A percentile compares a stretch with the other conserved stretches of the same genome.
Conservation (phyloP, 306 rosid genomes). For the Nissolia schottii region DNA sequence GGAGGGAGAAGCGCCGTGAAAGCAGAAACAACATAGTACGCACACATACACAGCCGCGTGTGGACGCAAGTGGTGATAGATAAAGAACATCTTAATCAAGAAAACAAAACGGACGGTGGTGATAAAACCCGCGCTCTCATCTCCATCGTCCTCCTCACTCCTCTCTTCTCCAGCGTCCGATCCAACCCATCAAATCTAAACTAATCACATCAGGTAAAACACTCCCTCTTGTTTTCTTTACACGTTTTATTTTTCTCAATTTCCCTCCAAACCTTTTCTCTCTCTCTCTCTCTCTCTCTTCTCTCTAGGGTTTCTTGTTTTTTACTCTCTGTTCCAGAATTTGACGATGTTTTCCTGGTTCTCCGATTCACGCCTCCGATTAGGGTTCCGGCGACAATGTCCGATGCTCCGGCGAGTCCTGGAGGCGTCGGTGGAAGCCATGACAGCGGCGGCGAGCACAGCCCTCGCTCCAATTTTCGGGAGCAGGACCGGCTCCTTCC, state of each 20-base stretch:
- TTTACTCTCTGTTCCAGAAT: conserved; percentile 7
- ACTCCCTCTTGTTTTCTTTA: background rate
- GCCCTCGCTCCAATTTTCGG: conserved; percentile 66
- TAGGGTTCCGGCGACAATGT: conserved; percentile 57
- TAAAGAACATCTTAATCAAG: no score
- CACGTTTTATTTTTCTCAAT: background rate
- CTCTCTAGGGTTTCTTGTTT: background rate
- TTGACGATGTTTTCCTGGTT: conserved; percentile 18
- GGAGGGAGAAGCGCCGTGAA: background rate
- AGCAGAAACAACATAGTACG: no score
- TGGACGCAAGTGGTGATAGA: background rate
- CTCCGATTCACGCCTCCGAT: background rate
- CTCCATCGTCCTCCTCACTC: conserved; percentile 66
- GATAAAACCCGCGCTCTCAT: conserved; percentile 59
- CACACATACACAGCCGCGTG: background rate
- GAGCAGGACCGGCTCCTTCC: conserved; percentile 88
- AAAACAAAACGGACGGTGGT: conserved; percentile 67
- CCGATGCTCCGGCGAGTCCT: conserved; percentile 75
- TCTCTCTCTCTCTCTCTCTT: background rate
- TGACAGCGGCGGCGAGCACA: conserved; percentile 82
- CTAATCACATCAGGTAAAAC: conserved; percentile 3
- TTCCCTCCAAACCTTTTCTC: background rate
- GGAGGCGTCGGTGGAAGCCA: conserved; percentile 70
- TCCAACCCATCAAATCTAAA: conserved; percentile 28
- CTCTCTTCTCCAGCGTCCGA: conserved; percentile 93